Percentiles rank a stretch among this genome's conserved stretches.
phyloP scores from a whole-genome alignment of 768 basidiomycete genomes.

The Amanita exitialis region DNA sequence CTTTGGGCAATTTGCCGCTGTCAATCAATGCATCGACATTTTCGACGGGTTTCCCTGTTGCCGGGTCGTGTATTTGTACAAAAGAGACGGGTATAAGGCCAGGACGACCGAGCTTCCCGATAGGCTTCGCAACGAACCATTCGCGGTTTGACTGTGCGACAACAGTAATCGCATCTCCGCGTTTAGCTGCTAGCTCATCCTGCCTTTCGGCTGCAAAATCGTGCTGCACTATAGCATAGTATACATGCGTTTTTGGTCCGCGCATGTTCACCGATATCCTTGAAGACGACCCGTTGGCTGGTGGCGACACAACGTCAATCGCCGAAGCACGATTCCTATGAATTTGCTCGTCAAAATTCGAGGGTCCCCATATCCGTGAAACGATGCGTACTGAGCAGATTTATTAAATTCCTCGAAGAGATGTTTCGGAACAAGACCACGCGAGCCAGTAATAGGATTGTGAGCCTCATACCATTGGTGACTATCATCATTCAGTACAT shows the following conservation, averaged over 20 bases:
- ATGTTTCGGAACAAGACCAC: conserved; percentile 80
- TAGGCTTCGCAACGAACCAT: conserved; percentile 99
- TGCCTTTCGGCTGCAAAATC: conserved; percentile 93
- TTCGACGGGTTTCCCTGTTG: conserved; percentile 67
- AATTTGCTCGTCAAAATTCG: not conserved
- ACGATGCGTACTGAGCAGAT: conserved; percentile 42
- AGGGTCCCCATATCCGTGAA: not conserved
- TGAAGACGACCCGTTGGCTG: conserved; percentile 7
- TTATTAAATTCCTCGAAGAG: conserved; percentile 91
- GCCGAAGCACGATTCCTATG: conserved; percentile 35
- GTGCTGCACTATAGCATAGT: conserved; percentile 92
- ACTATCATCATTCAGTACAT: conserved; percentile 72
- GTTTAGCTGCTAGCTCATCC: conserved; percentile 92
- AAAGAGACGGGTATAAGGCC: conserved; percentile 96
- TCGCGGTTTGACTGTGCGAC: conserved; percentile 99
- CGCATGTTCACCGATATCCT: conserved; percentile 13
- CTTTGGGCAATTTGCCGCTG: conserved; percentile 80
- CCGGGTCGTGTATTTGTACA: conserved; percentile 91
- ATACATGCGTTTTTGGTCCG: conserved; percentile 46
- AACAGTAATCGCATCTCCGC: conserved; percentile 90
- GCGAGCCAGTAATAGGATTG: conserved; percentile 84
- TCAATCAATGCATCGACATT: conserved; percentile 77
- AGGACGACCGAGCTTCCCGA: conserved; percentile 88
- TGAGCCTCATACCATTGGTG: conserved; percentile 86
- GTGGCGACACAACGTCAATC: conserved; percentile 14